Evolutionary conservation across 1,284 basidiomycete genomes (phyloP).

Genomic region (Rhodotorula sp.): DNA sequence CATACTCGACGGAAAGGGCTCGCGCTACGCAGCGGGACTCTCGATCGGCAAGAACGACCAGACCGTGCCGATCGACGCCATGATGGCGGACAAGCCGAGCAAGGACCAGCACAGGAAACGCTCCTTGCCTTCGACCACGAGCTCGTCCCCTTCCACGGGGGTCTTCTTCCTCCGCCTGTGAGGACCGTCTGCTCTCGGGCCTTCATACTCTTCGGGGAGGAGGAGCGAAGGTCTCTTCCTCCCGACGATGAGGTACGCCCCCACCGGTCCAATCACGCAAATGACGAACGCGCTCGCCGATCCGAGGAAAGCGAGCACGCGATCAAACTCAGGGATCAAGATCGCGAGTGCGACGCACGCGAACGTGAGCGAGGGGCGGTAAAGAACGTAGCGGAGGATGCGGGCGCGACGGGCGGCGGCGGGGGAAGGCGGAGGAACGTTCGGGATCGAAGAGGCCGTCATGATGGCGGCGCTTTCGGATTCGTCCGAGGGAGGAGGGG

Average conservation of each 20-base stretch:
- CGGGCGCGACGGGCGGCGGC: background rate
- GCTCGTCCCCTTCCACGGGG: background rate
- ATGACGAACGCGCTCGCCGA: constrained; percentile 68
- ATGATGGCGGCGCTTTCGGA: constrained; percentile 4
- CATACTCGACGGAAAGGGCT: too few species aligned
- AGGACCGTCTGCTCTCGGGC: background rate
- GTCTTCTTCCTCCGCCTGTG: background rate
- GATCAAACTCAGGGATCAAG: constrained; percentile 77
- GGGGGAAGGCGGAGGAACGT: background rate
- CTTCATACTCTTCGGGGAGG: background rate
- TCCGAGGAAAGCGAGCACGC: constrained; percentile 87
- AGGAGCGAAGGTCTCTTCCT: background rate
- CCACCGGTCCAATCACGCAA: constrained; percentile 74
- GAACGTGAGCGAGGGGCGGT: constrained; percentile 63
- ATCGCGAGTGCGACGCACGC: constrained; percentile 70
- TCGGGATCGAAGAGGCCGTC: background rate
- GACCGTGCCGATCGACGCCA: constrained; percentile 76
- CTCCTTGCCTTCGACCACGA: background rate
- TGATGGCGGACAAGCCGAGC: constrained; percentile 59
- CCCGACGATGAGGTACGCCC: constrained; percentile 36
- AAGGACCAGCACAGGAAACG: constrained; percentile 49
- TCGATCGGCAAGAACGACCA: constrained; percentile 60
- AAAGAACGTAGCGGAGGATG: constrained; percentile 43
- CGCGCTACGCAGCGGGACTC: background rate
- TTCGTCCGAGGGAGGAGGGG: background rate